phyloP scores from a whole-genome alignment of 306 rosid genomes.

The Corylus avellana region DNA sequence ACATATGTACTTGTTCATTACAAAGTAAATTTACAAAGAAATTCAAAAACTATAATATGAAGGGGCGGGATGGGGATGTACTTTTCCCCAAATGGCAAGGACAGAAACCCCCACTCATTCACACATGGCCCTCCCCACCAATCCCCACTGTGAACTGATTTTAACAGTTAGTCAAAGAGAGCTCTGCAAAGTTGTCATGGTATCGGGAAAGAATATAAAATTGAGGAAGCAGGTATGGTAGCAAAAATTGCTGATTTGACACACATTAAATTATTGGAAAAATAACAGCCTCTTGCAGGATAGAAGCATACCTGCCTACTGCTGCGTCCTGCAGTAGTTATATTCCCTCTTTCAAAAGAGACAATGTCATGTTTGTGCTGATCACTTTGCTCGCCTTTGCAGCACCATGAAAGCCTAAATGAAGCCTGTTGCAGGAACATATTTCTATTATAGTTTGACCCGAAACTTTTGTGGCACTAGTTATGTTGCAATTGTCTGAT shows the following conservation, averaged over 20 bases:
- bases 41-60: not conserved
- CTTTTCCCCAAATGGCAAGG: not conserved
- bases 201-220: conserved; percentile 9
- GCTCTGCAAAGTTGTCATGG: conserved; percentile 7
- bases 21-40: not conserved
- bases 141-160: not conserved
- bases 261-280: conserved; percentile 17
- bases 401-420: conserved; percentile 87
- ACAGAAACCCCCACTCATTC: not conserved
- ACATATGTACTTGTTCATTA: not conserved
- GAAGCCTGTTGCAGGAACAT: conserved; percentile 63
- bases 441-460: conserved; percentile 14
- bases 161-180: not conserved
- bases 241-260: not conserved
- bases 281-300: conserved; percentile 24
- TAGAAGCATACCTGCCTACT: conserved; percentile 78
- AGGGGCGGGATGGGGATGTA: not conserved
- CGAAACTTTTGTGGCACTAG: conserved; percentile 10
- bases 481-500: conserved; percentile 6
- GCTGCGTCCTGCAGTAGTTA: conserved; percentile 94
- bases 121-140: not conserved
- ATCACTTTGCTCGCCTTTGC: conserved; percentile 83
- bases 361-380: conserved; percentile 90
- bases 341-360: conserved; percentile 93
- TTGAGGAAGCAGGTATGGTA: conserved; percentile 1